Base-by-base conservation (phyloP, 192 early-diverging fungal genomes). In the Backusella luteola region DNA sequence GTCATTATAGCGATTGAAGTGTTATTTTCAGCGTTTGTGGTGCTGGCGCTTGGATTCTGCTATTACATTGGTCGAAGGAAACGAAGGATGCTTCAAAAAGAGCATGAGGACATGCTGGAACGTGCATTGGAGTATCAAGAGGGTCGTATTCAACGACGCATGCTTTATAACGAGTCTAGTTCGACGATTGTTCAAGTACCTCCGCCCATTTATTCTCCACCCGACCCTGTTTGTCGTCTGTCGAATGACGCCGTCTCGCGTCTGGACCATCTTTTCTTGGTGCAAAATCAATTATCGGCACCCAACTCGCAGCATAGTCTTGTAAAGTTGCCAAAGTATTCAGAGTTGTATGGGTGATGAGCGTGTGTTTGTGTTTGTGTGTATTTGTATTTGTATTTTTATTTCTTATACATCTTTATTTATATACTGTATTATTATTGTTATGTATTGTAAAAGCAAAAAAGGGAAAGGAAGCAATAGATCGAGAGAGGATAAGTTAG, bases 301-400 rank as follows among this genome's bases (percentile, higher is more conserved):
- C 19, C 67, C 29, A n/a, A 1, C 12, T 23, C 35, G 23, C 21
- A 69, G 41, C 19, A 69, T 5, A 41, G 68, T 23, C 11, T 14
- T 63, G 21, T 63, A 12, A 63, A 21, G 3, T 41, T 69, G 35
- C 68, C 68, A 69, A 69, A 69, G n/a, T 69, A 69, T 69, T 69
- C 68, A 41, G 68, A 69, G n/a, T 14, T 41, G 36, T 69, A 69
- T 41, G 9, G 21, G 41, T 23, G 17, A 69, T 11, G 11, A 69
- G 34, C 29, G 34, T 41, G 68, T 38, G n/a, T 19, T 3, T 59
- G 2, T 59, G 26, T n/a, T 59, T 19, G 9, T 59, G 2, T 59
- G n/a, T n/a, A n/a, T n/a, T n/a, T 21, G 26, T 59, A 26, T 29
- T 23, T 29, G 7, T 23, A 6, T 59, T 19, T 53, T 34, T 38